phyloP scores from a whole-genome alignment of 2,329 filamentous ascomycete species.

The Pseudogymnoascus sp. region DNA sequence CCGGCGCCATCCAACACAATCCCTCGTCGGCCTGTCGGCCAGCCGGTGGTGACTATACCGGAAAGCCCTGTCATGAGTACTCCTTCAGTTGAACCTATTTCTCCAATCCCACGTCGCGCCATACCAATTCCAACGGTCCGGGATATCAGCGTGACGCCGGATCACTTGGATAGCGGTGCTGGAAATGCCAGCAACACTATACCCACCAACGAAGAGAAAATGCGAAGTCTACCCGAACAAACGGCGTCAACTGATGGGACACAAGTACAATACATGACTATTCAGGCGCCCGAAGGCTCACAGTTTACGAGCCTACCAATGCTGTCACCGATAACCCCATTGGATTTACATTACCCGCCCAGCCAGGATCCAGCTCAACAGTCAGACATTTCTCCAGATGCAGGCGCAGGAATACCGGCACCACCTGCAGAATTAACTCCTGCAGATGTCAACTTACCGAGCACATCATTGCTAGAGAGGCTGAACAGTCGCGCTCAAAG shows the following conservation, averaged over 20 bases:
- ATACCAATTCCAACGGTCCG: not conserved
- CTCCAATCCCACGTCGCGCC: not conserved
- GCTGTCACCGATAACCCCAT: not conserved
- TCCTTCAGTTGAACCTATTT: not conserved
- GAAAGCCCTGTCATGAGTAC: not conserved
- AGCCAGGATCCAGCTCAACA: not conserved
- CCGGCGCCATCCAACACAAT: not conserved
- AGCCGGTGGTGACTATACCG: not conserved
- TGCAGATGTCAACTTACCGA: not conserved
- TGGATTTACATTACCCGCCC: conserved; percentile 10
- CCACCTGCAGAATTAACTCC: conserved; percentile 9
- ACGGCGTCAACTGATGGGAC: not conserved
- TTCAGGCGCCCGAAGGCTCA: not conserved
- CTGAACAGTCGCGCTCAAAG: not conserved
- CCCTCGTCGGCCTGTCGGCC: conserved; percentile 4
- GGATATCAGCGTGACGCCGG: not conserved
- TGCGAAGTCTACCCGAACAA: not conserved
- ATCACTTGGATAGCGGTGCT: not conserved
- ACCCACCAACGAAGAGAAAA: not conserved
- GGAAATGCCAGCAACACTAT: not conserved
- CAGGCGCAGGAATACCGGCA: conserved; percentile 10
- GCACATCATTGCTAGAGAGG: not conserved
- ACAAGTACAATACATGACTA: not conserved
- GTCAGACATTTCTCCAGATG: conserved; percentile 7
- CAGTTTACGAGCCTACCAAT: not conserved